phyloP scores from a whole-genome alignment of 495 filamentous ascomycete species.

The Geopyxis carbonaria region DNA sequence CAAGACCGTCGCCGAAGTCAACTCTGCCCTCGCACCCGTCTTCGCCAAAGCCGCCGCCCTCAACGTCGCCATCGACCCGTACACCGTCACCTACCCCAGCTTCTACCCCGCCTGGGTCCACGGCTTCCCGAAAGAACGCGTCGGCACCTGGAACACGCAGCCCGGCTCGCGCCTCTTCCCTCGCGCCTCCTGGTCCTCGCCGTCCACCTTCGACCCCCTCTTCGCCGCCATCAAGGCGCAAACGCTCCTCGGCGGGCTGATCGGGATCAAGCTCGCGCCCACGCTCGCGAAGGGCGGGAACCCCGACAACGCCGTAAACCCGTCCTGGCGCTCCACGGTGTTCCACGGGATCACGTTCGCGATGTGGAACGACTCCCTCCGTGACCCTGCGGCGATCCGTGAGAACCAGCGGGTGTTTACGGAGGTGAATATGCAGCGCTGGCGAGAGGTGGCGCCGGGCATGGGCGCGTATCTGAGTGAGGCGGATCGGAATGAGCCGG shows the following conservation, averaged over 20 bases:
- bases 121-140: constrained; percentile 29
- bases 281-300: constrained; percentile 33
- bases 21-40: constrained; percentile 27
- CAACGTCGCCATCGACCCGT: constrained; percentile 25
- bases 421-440: constrained; percentile 32
- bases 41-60: constrained; percentile 23
- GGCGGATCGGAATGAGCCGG: constrained; percentile 42
- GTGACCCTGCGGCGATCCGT: constrained; percentile 5
- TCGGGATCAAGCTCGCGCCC: constrained; percentile 26
- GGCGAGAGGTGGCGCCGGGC: constrained; percentile 27
- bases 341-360: constrained; percentile 32
- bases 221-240: constrained; percentile 28
- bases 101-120: constrained; percentile 29
- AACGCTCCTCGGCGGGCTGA: constrained; percentile 28
- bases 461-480: constrained; percentile 35
- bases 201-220: constrained; percentile 21
- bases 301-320: constrained; percentile 33
- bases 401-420: constrained; percentile 6
- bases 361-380: constrained; percentile 2
- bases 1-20: constrained; percentile 26
- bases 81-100: constrained; percentile 26
- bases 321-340: constrained; percentile 36
- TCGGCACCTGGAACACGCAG: constrained; percentile 21
- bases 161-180: constrained; percentile 38
- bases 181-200: constrained; percentile 30